phyloP scores from a whole-genome alignment of 1,139 yeast genomes.

The Debaryomyces fabryi region DNA sequence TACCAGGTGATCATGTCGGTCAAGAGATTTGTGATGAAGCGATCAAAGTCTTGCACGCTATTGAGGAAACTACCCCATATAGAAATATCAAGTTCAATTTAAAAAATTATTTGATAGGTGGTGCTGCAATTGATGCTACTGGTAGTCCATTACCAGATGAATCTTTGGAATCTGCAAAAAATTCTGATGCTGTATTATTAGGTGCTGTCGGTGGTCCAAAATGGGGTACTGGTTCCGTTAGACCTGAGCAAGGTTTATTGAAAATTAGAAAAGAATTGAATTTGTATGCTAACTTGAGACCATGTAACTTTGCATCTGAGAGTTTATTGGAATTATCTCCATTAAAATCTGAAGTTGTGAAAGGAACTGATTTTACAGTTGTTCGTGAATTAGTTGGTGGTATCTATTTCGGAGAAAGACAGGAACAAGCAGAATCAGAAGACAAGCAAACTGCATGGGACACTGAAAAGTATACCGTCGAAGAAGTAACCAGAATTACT shows the following conservation, averaged over 20 bases:
- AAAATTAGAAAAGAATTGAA: constrained; percentile 92
- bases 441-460: constrained; percentile 75
- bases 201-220: constrained; percentile 99
- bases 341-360: constrained; percentile 76
- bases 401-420: constrained; percentile 93
- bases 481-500: constrained; percentile 91
- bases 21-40: constrained; percentile 89
- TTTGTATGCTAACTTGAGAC: constrained; percentile 93
- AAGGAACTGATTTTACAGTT: constrained; percentile 87
- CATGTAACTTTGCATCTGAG: constrained; percentile 93
- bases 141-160: constrained; percentile 92
- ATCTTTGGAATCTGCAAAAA: constrained; percentile 80
- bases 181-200: constrained; percentile 87
- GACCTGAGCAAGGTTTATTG: constrained; percentile 96
- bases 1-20: constrained; percentile 98
- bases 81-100: constrained; percentile 67
- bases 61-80: constrained; percentile 62
- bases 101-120: constrained; percentile 87
- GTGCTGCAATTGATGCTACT: constrained; percentile 97
- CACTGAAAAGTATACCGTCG: constrained; percentile 86
- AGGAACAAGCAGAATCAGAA: constrained; percentile 84
- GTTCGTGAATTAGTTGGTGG: constrained; percentile 98
- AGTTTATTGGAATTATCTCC: constrained; percentile 85
- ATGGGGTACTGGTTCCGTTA: constrained; percentile 93
- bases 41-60: constrained; percentile 82